These are phyloP conservation scores for Leishmania braziliensis DNA, from an alignment of 208 protist species.

Conservation along the genomic window DNA sequence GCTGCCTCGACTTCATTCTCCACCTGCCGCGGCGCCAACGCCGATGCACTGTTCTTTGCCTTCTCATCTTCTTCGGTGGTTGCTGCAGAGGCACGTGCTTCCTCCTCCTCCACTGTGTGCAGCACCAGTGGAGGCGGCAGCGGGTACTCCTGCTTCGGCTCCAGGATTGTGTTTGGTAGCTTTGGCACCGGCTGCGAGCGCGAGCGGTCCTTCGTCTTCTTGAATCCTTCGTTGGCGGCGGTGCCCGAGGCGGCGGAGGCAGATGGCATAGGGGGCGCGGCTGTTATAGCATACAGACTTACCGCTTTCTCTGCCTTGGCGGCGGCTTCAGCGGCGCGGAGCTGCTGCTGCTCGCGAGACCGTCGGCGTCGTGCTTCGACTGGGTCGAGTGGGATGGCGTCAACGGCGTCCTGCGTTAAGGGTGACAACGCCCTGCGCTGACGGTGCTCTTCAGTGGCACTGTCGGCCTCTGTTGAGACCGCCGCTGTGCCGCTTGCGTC, in stretches of 20 bases:
- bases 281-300: conserved; percentile 38
- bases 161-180: conserved; percentile 39
- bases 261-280: conserved; percentile 12
- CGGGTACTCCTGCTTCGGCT: conserved; percentile 39
- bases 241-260: neutral
- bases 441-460: neutral
- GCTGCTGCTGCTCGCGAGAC: conserved; percentile 28
- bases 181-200: conserved; percentile 43
- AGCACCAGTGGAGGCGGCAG: conserved; percentile 57
- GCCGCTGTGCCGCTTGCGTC: neutral
- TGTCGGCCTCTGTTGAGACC: neutral
- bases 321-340: conserved; percentile 15
- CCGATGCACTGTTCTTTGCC: neutral
- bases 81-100: neutral
- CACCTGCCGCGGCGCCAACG: neutral
- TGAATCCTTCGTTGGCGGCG: conserved; percentile 4
- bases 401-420: conserved; percentile 67
- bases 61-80: neutral
- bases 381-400: conserved; percentile 56
- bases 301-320: conserved; percentile 34
- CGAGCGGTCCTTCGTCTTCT: conserved; percentile 40
- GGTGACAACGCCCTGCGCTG: conserved; percentile 37
- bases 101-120: conserved; percentile 57
- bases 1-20: neutral
- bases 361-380: conserved; percentile 25